Evolutionary conservation across 306 rosid species (phyloP).

Genomic region (Mimosa bimucronata): DNA sequence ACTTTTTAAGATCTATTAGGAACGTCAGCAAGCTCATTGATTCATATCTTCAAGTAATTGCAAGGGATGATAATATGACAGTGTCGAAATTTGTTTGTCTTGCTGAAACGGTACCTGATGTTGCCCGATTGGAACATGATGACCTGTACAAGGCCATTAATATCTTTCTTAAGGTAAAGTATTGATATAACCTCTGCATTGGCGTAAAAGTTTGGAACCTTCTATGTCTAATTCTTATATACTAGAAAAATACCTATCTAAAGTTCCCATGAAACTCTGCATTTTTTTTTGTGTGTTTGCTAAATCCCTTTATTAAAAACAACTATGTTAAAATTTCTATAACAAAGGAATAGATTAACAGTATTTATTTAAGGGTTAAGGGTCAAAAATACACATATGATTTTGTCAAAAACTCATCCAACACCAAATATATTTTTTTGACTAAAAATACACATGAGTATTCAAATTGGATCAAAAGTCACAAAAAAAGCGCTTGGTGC

Average conservation of each 20-base stretch:
- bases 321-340: background rate
- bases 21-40: conserved; percentile 82
- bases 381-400: no score
- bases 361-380: no score
- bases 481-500: no score
- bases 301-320: background rate
- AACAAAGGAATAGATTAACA: background rate
- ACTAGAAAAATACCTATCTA: background rate
- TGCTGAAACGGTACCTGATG: conserved; percentile 77
- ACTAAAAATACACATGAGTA: no score
- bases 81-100: conserved; percentile 68
- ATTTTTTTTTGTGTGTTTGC: background rate
- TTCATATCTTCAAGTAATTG: conserved; percentile 87
- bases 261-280: background rate
- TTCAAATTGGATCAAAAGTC: no score
- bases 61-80: conserved; percentile 73
- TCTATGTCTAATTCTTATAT: background rate
- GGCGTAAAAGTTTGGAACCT: conserved; percentile 14
- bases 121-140: conserved; percentile 75
- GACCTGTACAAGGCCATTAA: conserved; percentile 85
- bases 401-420: no score
- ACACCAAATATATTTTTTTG: no score
- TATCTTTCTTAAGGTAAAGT: conserved; percentile 82
- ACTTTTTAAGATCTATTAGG: conserved; percentile 57
- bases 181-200: background rate